phyloP scores from a whole-genome alignment of 1,284 basidiomycete species.

The Microbotryum silenes-acaulis region DNA sequence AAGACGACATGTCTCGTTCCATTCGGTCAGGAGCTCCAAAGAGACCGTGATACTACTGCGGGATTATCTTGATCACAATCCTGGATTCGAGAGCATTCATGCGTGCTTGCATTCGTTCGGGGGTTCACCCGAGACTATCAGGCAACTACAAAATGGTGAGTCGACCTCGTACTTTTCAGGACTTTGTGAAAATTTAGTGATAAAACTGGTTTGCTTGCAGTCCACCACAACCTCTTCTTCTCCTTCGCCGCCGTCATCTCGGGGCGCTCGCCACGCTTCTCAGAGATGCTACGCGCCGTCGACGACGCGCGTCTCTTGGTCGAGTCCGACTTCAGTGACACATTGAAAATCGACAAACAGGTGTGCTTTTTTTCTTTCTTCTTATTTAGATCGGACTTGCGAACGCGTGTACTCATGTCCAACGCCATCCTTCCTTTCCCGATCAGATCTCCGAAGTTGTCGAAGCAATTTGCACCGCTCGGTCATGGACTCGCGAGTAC shows the following conservation, averaged over 20 bases:
- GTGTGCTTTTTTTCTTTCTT: background rate
- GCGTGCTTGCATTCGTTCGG: slow-evolving; percentile 30
- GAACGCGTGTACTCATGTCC: background rate
- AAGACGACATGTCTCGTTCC: slow-evolving; percentile 61
- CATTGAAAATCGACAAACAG: slow-evolving; percentile 18
- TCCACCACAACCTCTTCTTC: slow-evolving; percentile 60
- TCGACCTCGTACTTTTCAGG: background rate
- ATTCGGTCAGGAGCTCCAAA: slow-evolving; percentile 64
- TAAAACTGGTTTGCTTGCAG: slow-evolving; percentile 46
- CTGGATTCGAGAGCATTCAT: slow-evolving; percentile 13
- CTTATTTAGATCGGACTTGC: background rate
- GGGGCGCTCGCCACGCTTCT: slow-evolving; percentile 54
- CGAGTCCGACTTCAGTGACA: slow-evolving; percentile 56
- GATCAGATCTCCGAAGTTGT: slow-evolving; percentile 32
- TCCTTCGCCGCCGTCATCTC: slow-evolving; percentile 73
- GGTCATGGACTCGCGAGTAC: slow-evolving; percentile 20
- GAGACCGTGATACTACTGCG: slow-evolving; percentile 55
- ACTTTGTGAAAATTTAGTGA: too few relatives aligned
- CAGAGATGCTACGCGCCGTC: slow-evolving; percentile 54
- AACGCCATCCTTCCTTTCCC: background rate
- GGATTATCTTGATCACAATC: slow-evolving; percentile 6
- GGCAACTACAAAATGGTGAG: slow-evolving; percentile 25
- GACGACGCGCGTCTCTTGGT: slow-evolving; percentile 57
- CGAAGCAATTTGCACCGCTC: slow-evolving; percentile 27
- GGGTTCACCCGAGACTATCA: slow-evolving; percentile 16